Conservation (phyloP, 306 rosid species). For the Hippophae rhamnoides region DNA sequence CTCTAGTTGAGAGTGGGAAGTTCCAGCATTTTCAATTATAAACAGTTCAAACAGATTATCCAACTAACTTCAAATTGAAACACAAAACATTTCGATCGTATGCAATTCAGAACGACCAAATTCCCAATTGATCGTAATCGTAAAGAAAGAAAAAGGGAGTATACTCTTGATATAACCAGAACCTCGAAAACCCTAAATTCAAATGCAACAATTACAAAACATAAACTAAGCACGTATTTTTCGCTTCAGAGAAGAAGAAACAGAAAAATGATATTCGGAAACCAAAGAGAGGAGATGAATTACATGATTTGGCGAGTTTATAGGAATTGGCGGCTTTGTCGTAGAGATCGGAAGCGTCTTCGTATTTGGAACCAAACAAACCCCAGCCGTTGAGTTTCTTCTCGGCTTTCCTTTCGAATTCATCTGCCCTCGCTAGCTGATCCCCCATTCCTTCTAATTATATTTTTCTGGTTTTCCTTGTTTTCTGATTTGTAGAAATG, state of each 20-base stretch:
- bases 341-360: conserved; percentile 84
- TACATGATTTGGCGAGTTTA: conserved; percentile 83
- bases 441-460: conserved; percentile 36
- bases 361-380: conserved; percentile 61
- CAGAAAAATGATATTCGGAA: background rate
- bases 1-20: too few relatives aligned
- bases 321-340: conserved; percentile 75
- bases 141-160: background rate
- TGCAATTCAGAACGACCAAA: background rate
- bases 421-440: conserved; percentile 51
- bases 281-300: background rate
- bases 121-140: background rate
- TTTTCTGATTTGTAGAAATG: too few relatives aligned
- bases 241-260: too few relatives aligned
- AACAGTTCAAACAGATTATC: too few relatives aligned
- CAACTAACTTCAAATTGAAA: too few relatives aligned
- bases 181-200: too few relatives aligned
- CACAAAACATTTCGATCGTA: too few relatives aligned
- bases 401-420: conserved; percentile 69
- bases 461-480: too few relatives aligned
- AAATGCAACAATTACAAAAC: too few relatives aligned
- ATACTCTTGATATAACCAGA: background rate
- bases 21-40: too few relatives aligned
- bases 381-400: conserved; percentile 71
- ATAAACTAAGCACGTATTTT: too few relatives aligned